These are phyloP conservation scores for Penicillium antarcticum DNA, from an alignment of 495 filamentous ascomycete genomes.

Conservation along the genomic window DNA sequence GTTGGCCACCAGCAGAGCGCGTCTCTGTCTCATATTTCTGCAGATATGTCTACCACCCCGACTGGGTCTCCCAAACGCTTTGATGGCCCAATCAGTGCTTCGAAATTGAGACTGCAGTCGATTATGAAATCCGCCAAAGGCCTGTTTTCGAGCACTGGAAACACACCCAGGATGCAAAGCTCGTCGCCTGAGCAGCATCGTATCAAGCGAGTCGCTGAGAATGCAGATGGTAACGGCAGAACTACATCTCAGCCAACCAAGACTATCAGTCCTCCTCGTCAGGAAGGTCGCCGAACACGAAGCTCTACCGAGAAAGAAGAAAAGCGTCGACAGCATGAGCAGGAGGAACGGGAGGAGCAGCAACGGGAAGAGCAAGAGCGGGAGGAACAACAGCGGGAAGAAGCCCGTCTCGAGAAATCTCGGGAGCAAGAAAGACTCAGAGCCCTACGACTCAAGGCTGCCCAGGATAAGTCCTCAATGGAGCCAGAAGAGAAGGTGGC, in stretches of 20 bases:
- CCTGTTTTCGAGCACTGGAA: conserved; percentile 76
- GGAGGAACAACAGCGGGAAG: conserved; percentile 55
- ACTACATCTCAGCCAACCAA: conserved; percentile 19
- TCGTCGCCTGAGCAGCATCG: conserved; percentile 40
- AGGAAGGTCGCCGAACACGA: conserved; percentile 60
- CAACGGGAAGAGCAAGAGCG: conserved; percentile 39
- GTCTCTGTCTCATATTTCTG: conserved; percentile 57
- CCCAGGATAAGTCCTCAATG: conserved; percentile 30
- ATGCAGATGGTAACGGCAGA: conserved; percentile 3
- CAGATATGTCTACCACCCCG: conserved; percentile 58
- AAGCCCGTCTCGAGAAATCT: conserved; percentile 59
- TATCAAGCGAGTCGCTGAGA: conserved; percentile 16
- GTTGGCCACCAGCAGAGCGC: conserved; percentile 57
- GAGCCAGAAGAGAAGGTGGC: conserved; percentile 39
- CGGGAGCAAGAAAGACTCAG: conserved; percentile 62
- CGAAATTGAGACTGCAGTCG: conserved; percentile 83
- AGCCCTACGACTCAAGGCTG: conserved; percentile 36
- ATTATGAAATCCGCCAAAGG: conserved; percentile 82
- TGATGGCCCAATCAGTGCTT: conserved; percentile 81
- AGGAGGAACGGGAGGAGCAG: conserved; percentile 38
- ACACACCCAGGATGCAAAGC: conserved; percentile 64
- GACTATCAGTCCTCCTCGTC: conserved; percentile 30
- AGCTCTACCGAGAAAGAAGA: conserved; percentile 71
- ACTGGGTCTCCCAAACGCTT: conserved; percentile 67
- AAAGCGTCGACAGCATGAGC: conserved; percentile 60